phyloP scores from a whole-genome alignment of 2,329 filamentous ascomycete genomes.

The Cladosporium sphaerospermum region DNA sequence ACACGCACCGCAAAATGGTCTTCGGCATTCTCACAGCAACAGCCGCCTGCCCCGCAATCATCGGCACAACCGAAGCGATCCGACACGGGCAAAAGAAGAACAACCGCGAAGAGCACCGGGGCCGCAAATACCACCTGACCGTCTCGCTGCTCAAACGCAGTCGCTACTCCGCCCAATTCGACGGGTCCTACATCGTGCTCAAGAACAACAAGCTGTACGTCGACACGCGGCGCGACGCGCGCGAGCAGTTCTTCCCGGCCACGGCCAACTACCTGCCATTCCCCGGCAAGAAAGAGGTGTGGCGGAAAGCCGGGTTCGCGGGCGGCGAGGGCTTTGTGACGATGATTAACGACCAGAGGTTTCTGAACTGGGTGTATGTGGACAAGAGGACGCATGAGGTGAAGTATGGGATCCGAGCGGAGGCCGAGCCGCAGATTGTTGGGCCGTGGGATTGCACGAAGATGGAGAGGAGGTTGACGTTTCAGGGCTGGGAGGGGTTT shows the following conservation, averaged over 20 bases:
- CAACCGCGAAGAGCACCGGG: conserved; percentile 27
- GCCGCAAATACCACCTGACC: conserved; percentile 26
- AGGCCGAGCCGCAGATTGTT: conserved; percentile 13
- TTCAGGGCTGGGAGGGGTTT: conserved; percentile 21
- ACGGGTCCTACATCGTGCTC: conserved; percentile 26
- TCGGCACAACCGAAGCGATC: conserved; percentile 32
- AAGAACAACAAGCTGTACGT: conserved; percentile 19
- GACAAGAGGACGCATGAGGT: conserved; percentile 17
- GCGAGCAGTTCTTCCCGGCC: conserved; percentile 13
- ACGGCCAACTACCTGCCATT: conserved; percentile 16
- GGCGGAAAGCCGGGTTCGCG: conserved; percentile 20
- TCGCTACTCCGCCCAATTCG: conserved; percentile 23
- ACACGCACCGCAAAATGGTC: conserved; percentile 20
- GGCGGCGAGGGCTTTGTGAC: conserved; percentile 23
- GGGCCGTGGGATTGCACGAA: conserved; percentile 20
- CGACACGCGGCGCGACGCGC: conserved; percentile 11
- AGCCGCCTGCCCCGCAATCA: conserved; percentile 29
- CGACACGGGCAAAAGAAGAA: conserved; percentile 28
- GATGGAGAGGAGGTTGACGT: conserved; percentile 16
- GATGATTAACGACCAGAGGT: conserved; percentile 15
- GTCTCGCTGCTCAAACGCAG: conserved; percentile 24
- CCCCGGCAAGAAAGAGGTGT: conserved; percentile 15
- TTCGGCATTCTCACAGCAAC: conserved; percentile 28
- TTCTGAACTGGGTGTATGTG: conserved; percentile 19
- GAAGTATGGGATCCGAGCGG: conserved; percentile 19